phyloP scores from a whole-genome alignment of 768 basidiomycete species.

The Phaeotremella fagi region DNA sequence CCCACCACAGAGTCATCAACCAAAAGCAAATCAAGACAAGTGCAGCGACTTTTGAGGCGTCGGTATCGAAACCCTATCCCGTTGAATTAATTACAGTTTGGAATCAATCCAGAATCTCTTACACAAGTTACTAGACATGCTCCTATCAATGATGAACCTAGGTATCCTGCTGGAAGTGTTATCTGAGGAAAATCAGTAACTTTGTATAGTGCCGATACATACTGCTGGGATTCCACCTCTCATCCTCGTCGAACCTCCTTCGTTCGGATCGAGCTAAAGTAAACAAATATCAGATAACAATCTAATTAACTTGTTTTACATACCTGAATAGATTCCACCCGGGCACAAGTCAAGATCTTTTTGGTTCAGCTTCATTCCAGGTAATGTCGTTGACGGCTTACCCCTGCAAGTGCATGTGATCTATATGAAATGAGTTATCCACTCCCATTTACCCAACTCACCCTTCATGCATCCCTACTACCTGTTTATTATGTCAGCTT shows the following conservation, averaged over 20 bases:
- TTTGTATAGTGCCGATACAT: constrained; percentile 1
- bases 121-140: constrained; percentile 43
- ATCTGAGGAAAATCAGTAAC: constrained; percentile 15
- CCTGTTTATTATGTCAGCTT: constrained; percentile 17
- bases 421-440: constrained; percentile 15
- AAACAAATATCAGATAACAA: constrained; percentile 7
- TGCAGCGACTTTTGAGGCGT: constrained; percentile 46
- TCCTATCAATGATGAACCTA: constrained; percentile 47
- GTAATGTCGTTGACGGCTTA: constrained; percentile 11
- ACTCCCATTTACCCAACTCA: constrained; percentile 16
- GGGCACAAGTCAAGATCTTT: constrained; percentile 29
- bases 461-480: constrained; percentile 46
- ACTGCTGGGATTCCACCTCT: constrained; percentile 48
- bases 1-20: constrained; percentile 48
- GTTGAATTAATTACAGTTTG: not conserved
- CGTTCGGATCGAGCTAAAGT: constrained; percentile 43
- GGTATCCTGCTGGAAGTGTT: constrained; percentile 47
- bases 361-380: not conserved
- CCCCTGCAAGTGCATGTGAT: constrained; percentile 47
- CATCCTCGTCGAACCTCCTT: constrained; percentile 49
- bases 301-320: not conserved
- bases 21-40: constrained; percentile 42
- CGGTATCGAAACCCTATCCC: constrained; percentile 45
- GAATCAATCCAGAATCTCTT: constrained; percentile 13
- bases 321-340: constrained; percentile 33